Evolutionary conservation across 352 stramenopile genomes (phyloP).

Genomic region (Globisporangium recalcitrans): DNA sequence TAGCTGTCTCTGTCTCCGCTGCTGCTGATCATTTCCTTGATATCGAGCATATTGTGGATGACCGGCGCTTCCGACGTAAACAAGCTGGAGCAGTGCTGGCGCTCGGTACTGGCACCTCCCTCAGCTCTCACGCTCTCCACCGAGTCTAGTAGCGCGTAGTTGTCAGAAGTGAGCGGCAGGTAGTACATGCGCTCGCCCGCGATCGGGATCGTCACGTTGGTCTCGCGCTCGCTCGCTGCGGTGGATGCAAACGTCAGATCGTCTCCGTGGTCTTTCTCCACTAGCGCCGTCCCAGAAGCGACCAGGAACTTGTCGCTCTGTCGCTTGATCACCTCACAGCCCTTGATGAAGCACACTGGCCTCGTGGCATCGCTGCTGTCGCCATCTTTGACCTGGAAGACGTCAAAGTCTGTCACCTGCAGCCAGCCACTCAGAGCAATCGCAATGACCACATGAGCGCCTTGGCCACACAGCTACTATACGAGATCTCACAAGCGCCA

Average conservation of each 20-base stretch:
- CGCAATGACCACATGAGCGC: not conserved
- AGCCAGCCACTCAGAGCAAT: not conserved
- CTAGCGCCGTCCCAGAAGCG: not conserved
- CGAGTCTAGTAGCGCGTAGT: slow-evolving; percentile 43
- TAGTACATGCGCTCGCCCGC: slow-evolving; percentile 50
- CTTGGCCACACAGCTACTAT: not conserved
- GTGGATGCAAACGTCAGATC: slow-evolving; percentile 38
- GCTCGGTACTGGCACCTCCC: not conserved
- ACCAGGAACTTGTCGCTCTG: slow-evolving; percentile 7
- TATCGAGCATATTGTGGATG: slow-evolving; percentile 24
- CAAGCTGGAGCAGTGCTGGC: slow-evolving; percentile 21
- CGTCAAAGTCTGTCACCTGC: slow-evolving; percentile 8
- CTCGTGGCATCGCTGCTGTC: not conserved
- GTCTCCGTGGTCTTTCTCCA: not conserved
- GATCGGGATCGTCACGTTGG: slow-evolving; percentile 34
- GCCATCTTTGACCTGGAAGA: not conserved
- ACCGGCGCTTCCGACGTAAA: slow-evolving; percentile 17
- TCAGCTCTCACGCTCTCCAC: not conserved
- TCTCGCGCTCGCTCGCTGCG: slow-evolving; percentile 28
- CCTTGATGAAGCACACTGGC: slow-evolving; percentile 20
- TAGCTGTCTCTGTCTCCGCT: not conserved
- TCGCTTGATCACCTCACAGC: slow-evolving; percentile 7
- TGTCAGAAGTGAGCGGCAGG: slow-evolving; percentile 41
- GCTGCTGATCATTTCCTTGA: slow-evolving; percentile 11
- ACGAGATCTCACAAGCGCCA: not conserved